Percentiles rank a stretch among this genome's conserved stretches.
Evolutionary conservation across 1,284 basidiomycete species (phyloP).

Genomic region (Coniferiporia sulphurascens): DNA sequence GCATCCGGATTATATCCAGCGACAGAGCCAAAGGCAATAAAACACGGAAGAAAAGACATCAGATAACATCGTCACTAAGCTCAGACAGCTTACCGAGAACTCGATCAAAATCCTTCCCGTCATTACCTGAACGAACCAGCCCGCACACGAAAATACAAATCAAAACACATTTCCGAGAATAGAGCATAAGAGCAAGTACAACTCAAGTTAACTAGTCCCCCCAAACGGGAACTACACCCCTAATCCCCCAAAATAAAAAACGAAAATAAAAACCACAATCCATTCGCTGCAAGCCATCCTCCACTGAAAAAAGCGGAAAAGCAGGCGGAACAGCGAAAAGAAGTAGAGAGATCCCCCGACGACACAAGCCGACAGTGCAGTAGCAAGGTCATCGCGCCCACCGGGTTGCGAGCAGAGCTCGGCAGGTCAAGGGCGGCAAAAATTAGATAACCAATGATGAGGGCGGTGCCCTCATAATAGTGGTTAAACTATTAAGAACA

Average conservation of each 20-base stretch:
- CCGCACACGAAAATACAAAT: too few species aligned
- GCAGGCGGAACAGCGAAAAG: neutral
- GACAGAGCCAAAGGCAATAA: too few species aligned
- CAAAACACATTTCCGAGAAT: too few species aligned
- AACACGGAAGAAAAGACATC: neutral
- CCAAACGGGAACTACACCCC: too few species aligned
- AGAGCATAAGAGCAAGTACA: too few species aligned
- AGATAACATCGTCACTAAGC: too few species aligned
- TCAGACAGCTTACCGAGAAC: too few species aligned
- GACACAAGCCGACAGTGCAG: constrained; percentile 15
- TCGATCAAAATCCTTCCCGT: too few species aligned
- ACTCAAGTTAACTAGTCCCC: too few species aligned
- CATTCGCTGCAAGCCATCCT: constrained; percentile 10
- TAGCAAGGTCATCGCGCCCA: constrained; percentile 13
- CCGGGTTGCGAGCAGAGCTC: constrained; percentile 15
- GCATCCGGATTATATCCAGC: too few species aligned
- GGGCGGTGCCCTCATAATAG: constrained; percentile 51
- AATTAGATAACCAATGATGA: constrained; percentile 35
- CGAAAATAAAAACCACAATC: constrained; percentile 5
- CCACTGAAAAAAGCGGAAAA: constrained; percentile 1
- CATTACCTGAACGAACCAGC: too few species aligned
- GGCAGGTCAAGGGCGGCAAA: constrained; percentile 11
- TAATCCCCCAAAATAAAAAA: too few species aligned
- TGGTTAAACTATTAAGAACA: constrained; percentile 83
- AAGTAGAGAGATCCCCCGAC: constrained; percentile 10